A percentile compares a stretch with the other conserved stretches of the same genome.
These are phyloP conservation scores for Hypomyces perniciosus DNA, from an alignment of 2,329 filamentous ascomycete genomes.

Conservation along the genomic window DNA sequence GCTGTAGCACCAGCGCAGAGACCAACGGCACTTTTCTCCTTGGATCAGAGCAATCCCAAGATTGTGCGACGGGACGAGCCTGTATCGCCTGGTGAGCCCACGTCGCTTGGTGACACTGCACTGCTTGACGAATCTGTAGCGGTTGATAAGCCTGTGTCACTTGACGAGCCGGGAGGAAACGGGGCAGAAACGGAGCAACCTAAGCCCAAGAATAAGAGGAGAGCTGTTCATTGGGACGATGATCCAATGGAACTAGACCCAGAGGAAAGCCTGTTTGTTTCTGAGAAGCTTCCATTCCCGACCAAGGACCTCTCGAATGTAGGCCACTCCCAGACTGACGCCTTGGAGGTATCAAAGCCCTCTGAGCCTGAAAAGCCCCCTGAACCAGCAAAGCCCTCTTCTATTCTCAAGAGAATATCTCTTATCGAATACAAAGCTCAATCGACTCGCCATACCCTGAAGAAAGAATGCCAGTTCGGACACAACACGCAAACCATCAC, in stretches of 20 bases:
- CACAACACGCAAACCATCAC: not conserved
- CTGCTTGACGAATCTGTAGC: not conserved
- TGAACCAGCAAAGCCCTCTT: not conserved
- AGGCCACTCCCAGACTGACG: not conserved
- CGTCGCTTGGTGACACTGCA: too few relatives aligned
- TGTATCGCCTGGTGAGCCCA: not conserved
- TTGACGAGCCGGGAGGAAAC: not conserved
- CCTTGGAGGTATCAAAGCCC: not conserved
- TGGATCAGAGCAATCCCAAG: slow-evolving; percentile 18
- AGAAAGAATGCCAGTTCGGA: slow-evolving; percentile 15
- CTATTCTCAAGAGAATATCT: not conserved
- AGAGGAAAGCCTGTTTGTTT: slow-evolving; percentile 21
- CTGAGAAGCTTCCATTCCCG: not conserved
- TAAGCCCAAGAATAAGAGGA: slow-evolving; percentile 20
- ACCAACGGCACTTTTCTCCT: slow-evolving; percentile 22
- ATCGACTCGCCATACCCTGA: not conserved
- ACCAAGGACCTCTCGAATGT: not conserved
- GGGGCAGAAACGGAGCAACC: too few relatives aligned
- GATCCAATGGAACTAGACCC: slow-evolving; percentile 17
- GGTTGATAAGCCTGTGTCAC: not conserved
- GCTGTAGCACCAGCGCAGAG: slow-evolving; percentile 29
- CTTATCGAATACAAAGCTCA: not conserved
- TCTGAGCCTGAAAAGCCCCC: not conserved
- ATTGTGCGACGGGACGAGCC: not conserved
- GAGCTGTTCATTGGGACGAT: slow-evolving; percentile 22